Conservation (phyloP, 2,329 filamentous ascomycete species). For the Dothistroma pini region DNA sequence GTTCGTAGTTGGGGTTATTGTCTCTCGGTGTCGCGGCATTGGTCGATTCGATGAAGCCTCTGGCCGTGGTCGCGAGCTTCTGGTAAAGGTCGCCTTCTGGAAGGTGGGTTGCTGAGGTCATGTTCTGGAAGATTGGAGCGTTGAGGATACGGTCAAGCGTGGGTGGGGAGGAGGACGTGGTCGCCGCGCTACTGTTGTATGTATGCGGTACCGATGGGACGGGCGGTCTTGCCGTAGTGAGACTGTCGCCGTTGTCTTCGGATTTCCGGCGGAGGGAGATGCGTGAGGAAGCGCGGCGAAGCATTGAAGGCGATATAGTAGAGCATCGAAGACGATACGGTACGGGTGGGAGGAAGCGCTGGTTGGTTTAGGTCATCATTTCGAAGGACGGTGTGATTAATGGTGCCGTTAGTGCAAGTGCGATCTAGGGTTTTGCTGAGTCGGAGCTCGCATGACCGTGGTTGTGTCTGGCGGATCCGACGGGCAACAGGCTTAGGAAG, state of each 20-base stretch:
- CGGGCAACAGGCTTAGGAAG: too few species aligned
- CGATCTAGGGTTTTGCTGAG: not conserved
- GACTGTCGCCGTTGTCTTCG: not conserved
- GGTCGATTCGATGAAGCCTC: conserved; percentile 18
- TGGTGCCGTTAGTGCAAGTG: not conserved
- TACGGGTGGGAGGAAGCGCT: too few species aligned
- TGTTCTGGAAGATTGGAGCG: not conserved
- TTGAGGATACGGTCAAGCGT: not conserved
- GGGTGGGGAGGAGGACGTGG: not conserved
- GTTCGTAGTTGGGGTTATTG: conserved; percentile 17
- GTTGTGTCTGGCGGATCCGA: too few species aligned
- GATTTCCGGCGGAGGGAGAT: not conserved
- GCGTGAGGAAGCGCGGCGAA: not conserved
- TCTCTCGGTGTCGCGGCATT: conserved; percentile 13
- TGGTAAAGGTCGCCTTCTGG: conserved; percentile 9
- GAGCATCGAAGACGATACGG: not conserved
- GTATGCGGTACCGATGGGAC: not conserved
- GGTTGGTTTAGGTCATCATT: not conserved
- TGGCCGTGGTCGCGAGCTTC: conserved; percentile 15
- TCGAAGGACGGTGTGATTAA: not conserved
- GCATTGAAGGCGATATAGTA: not conserved
- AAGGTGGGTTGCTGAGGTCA: not conserved
- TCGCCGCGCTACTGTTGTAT: not conserved
- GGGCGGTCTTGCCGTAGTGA: not conserved
- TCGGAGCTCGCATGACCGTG: not conserved